Evolutionary conservation across 225 moss, liverwort and hornwort genomes (phyloP), one percentile per base, ranked within the genome.

Genomic region (Marchantia polymorpha): DNA sequence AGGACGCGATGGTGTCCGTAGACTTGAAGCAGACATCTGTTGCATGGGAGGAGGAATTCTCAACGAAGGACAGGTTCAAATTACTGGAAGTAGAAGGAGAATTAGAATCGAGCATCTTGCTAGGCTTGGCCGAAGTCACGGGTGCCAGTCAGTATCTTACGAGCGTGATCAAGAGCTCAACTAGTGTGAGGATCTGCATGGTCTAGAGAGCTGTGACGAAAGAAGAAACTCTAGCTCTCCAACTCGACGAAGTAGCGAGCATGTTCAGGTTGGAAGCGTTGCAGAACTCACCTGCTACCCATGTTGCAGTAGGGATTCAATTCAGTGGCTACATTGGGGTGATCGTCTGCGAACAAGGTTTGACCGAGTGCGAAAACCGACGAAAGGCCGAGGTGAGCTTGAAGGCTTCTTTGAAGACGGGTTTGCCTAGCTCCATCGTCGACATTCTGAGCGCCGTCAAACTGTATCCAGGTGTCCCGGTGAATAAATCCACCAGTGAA

Each of bases 51-150:
- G 78, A 66, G 29, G 78, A 78, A 68, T 66, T 66, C 54, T 51
- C 65, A 52, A 53, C 65, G 8, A 54, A 78, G 31, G 78, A 78
- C n/a, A 78, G 66, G 64, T 78, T 69, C 48, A 66, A 64, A 69
- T 66, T 67, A 22, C 67, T 78, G 54, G 78, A 78, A 47, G 65
- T 78, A 66, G 78, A 69, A 27, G 78, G 78, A 39, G 78, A 78
- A 52, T n/a, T 78, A 26, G 68, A 78, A 50, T 27, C 68, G 53
- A 78, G 78, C 68, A 46, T 78, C 52, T 27, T 78, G 53, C 27
- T 78, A 19, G 68, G 68, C 17, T 26, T 78, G 19, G 68, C 68
- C 16, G 68, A 69, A 30, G 68, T 78, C 54, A 56, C 54, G 39
- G 78, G 78, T 27, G 65, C 78, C 6, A 69, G 78, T 52, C 68